Percentiles rank a stretch among this genome's conserved stretches.
Conservation (phyloP, 78 protist genomes). For the Dictyostelium purpureum region DNA sequence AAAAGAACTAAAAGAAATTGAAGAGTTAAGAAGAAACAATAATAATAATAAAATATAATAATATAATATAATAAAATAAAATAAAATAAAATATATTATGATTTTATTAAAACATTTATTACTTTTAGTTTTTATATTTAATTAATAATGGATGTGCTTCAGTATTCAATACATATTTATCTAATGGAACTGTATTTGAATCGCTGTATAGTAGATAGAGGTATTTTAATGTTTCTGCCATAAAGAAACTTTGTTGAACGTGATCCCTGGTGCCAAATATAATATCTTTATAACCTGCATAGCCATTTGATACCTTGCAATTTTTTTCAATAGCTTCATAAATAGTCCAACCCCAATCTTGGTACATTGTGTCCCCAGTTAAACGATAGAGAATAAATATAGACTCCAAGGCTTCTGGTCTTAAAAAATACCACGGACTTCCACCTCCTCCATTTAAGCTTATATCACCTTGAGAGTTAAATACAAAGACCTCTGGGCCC, state of each 20-base stretch:
- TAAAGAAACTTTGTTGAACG: slow-evolving; percentile 83
- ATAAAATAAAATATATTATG: no score
- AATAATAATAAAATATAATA: background rate
- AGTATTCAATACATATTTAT: slow-evolving; percentile 93
- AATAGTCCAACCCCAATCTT: slow-evolving; percentile 89
- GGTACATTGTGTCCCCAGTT: slow-evolving; percentile 83
- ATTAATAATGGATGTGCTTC: slow-evolving; percentile 91
- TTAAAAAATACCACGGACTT: slow-evolving; percentile 55
- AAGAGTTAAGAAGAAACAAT: background rate
- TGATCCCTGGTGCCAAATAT: no score
- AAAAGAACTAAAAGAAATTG: background rate
- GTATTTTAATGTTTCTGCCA: slow-evolving; percentile 95
- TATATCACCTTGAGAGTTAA: slow-evolving; percentile 24
- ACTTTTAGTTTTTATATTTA: background rate
- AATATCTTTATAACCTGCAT: slow-evolving; percentile 14
- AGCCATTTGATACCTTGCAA: slow-evolving; percentile 54
- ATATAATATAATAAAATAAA: no score
- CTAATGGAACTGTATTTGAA: slow-evolving; percentile 80
- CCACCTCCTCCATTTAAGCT: background rate
- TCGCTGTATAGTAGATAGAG: slow-evolving; percentile 80
- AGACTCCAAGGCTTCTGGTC: slow-evolving; percentile 93
- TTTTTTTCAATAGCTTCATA: slow-evolving; percentile 68
- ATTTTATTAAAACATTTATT: background rate
- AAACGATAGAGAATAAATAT: slow-evolving; percentile 80
- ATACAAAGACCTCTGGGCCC: slow-evolving; percentile 78